Evolutionary conservation across 2,329 filamentous ascomycete genomes (phyloP), one percentile per base, ranked within the genome.

Genomic region (Diaporthe sp.): DNA sequence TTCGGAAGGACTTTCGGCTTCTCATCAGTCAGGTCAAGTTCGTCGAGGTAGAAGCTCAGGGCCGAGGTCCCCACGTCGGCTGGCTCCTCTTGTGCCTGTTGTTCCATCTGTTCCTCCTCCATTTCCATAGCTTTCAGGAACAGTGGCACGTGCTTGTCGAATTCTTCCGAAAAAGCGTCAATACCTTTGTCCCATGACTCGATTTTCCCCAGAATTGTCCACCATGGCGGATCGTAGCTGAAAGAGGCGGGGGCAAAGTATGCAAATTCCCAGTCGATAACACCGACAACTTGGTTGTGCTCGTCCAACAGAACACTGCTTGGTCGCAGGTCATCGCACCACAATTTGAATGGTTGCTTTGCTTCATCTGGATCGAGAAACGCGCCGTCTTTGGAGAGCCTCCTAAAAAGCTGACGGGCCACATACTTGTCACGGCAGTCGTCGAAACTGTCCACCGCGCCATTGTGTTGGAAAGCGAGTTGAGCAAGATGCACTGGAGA

Each of bases 401-500:
- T 79, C 19, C 79, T 78, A 63, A 84, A 83, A 1, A 83, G 77
- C 32, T 80, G 78, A 25, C 82, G 81, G 17, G 81, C 82, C 12
- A 82, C 77, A 68, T 80, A 84, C 51, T 82, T 83, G n/a, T 80
- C 79, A 3, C 80, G 72, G 44, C 80, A 79, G 73, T 81, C 79
- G 9, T 80, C 79, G 9, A 78, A 77, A 3, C 78, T 80, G 2
- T 80, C 75, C 9, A 84, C 77, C 35, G 81, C 80, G 74, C 85
- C 80, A 72, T 86, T 85, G 22, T 79, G 79, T 72, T 87, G 85
- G 27, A 80, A 80, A n/a, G 68, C 70, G 3, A 86, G 76, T 56
- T 86, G 84, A 10, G 73, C 69, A 37, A 85, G 77, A 50, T 86
- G 81, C 71, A 83, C 77, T 78, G 30, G 10, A 22, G 22, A 42